Conservation (phyloP, 2,329 filamentous ascomycete genomes). For the Fusarium sp. region DNA sequence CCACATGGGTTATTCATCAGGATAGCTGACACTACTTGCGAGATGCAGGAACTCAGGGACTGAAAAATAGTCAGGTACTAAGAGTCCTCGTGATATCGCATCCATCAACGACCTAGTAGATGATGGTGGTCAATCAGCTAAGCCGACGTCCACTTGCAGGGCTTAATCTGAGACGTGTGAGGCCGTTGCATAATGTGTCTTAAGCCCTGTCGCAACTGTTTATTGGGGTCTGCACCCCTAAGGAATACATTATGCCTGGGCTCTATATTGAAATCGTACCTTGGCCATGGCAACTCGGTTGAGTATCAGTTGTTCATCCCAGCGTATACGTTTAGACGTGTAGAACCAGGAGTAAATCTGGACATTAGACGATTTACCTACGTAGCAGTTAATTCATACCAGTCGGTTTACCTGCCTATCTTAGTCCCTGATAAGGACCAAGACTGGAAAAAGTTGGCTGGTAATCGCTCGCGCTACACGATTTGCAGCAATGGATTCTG, state of each 20-base stretch:
- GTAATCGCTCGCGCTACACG: conserved; percentile 35
- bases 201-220: conserved; percentile 25
- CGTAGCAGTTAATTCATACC: conserved; percentile 12
- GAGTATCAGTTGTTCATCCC: not conserved
- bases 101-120: conserved; percentile 4
- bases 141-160: conserved; percentile 18
- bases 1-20: not conserved
- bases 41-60: conserved; percentile 40
- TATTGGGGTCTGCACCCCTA: not conserved
- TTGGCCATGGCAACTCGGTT: not conserved
- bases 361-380: not conserved
- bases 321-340: not conserved
- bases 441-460: conserved; percentile 11
- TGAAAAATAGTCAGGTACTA: conserved; percentile 18
- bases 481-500: conserved; percentile 39
- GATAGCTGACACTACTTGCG: conserved; percentile 8
- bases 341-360: not conserved
- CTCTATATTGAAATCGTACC: not conserved
- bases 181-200: conserved; percentile 30
- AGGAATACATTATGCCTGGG: not conserved
- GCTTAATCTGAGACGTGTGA: conserved; percentile 40
- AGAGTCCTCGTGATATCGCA: conserved; percentile 26
- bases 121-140: conserved; percentile 32
- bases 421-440: conserved; percentile 22
- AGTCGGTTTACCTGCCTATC: conserved; percentile 35